These are phyloP conservation scores for Schizochytrium sp. DNA, from an alignment of 108 stramenopile genomes.

Conservation along the genomic window DNA sequence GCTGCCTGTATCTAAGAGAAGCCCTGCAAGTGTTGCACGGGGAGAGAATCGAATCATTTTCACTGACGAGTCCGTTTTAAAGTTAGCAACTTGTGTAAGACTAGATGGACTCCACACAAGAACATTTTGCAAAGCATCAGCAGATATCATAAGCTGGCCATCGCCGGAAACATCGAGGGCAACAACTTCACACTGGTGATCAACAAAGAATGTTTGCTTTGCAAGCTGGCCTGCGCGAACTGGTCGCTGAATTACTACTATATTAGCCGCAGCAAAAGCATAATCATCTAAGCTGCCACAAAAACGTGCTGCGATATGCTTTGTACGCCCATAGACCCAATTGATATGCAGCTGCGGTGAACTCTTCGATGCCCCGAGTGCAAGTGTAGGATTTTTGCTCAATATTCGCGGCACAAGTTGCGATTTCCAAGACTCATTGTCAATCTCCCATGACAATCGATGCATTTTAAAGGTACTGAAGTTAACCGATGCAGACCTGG, in stretches of 20 bases:
- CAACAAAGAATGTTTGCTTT: background rate
- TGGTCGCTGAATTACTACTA: conserved; percentile 12
- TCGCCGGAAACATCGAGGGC: background rate
- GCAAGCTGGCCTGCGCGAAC: conserved; percentile 40
- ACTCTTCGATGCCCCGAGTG: background rate
- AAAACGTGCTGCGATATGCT: background rate
- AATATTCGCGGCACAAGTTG: background rate
- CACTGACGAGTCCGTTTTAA: background rate
- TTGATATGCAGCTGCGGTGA: background rate
- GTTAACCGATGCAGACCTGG: too few relatives aligned
- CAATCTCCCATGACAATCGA: background rate
- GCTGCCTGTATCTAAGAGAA: background rate
- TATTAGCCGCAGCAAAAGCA: background rate
- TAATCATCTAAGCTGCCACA: background rate
- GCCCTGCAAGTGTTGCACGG: background rate
- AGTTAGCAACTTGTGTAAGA: background rate
- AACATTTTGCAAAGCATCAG: background rate
- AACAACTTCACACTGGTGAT: background rate
- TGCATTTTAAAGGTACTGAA: too few relatives aligned
- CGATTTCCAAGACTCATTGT: background rate
- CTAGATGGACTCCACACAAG: background rate
- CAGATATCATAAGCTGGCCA: background rate
- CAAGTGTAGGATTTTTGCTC: background rate
- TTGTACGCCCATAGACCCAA: conserved; percentile 6
- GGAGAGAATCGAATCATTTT: background rate